phyloP scores from a whole-genome alignment of 306 rosid genomes.

The Trifolium fragiferum region DNA sequence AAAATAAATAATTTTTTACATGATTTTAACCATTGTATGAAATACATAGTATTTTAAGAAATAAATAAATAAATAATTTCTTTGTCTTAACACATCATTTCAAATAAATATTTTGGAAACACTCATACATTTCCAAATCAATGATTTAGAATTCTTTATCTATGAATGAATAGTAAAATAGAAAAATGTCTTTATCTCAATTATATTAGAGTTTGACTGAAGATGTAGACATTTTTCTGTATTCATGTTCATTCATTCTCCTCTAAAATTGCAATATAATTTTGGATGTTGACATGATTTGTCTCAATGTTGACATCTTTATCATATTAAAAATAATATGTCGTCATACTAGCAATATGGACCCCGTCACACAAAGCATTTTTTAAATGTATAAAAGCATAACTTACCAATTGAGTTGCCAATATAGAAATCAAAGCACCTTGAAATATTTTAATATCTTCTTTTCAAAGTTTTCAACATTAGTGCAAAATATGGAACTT shows the following conservation, averaged over 20 bases:
- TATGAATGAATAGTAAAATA: too few relatives aligned
- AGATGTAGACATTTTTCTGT: not conserved
- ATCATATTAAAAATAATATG: conserved; percentile 33
- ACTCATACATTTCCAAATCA: not conserved
- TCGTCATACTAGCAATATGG: conserved; percentile 59
- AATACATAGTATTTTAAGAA: too few relatives aligned
- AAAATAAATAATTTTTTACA: too few relatives aligned
- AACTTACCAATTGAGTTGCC: not conserved
- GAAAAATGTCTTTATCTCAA: not conserved
- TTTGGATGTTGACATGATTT: conserved; percentile 50
- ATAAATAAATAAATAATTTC: too few relatives aligned
- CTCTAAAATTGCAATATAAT: not conserved
- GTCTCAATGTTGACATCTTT: conserved; percentile 51
- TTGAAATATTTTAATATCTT: too few relatives aligned
- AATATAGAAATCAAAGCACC: not conserved
- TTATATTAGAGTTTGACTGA: not conserved
- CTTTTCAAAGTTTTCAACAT: not conserved
- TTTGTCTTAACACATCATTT: not conserved
- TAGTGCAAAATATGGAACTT: conserved; percentile 40
- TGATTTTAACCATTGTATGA: too few relatives aligned
- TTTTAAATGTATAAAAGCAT: not conserved
- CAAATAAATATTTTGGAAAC: not conserved
- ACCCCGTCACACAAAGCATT: not conserved
- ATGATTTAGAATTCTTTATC: not conserved
- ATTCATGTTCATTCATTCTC: not conserved